These are phyloP conservation scores for Persicaria tinctoria DNA, from an alignment of 148 eudicot species.

Conservation along the genomic window DNA sequence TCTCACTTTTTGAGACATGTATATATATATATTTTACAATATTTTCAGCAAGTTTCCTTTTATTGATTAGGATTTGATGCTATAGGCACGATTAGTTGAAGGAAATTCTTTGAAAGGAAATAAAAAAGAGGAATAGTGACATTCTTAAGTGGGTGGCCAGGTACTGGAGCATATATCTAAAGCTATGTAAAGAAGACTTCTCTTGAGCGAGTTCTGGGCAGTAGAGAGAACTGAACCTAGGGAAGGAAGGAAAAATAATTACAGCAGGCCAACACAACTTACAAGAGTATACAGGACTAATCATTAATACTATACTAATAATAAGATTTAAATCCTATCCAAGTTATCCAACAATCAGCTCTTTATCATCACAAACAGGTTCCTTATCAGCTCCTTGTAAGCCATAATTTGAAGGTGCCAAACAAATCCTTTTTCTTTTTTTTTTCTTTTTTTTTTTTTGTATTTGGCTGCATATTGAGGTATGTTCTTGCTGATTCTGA, in stretches of 20 bases:
- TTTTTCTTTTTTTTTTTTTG: background rate
- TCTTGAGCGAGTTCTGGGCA: background rate
- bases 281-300: too few species aligned
- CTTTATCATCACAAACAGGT: too few species aligned
- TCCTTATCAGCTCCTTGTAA: too few species aligned
- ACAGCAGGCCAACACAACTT: too few species aligned
- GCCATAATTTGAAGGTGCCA: background rate
- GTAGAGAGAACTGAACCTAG: too few species aligned
- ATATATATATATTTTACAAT: background rate
- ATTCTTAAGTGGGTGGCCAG: background rate
- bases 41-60: background rate
- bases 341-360: too few species aligned
- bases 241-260: too few species aligned
- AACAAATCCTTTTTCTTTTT: background rate
- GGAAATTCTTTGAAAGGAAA: too few species aligned
- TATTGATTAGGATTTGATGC: background rate
- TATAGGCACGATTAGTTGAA: background rate
- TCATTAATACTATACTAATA: too few species aligned
- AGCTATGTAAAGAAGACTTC: constrained; percentile 1
- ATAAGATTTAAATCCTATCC: too few species aligned
- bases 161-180: background rate
- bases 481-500: background rate
- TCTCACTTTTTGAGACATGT: background rate
- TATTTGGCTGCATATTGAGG: background rate
- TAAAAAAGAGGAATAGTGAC: background rate